Evolutionary conservation across 768 basidiomycete genomes (phyloP).

Genomic region (Pholiota conissans): DNA sequence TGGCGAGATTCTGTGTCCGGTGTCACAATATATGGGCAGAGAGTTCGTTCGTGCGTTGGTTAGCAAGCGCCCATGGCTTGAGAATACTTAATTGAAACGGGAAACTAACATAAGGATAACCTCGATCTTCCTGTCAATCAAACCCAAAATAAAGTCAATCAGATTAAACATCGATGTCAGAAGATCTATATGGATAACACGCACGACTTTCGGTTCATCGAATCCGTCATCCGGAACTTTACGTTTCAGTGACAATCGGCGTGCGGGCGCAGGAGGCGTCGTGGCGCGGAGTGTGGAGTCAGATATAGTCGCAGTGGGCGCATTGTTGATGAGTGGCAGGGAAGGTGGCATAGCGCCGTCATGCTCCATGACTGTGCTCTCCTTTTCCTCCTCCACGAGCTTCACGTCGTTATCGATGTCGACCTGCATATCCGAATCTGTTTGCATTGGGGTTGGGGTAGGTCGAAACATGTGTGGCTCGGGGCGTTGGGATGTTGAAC

Average conservation of each 20-base stretch:
- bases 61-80: neutral
- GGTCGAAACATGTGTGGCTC: neutral
- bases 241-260: slow-evolving; percentile 29
- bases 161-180: slow-evolving; percentile 6
- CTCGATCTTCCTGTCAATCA: slow-evolving; percentile 29
- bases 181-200: slow-evolving; percentile 10
- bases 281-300: neutral
- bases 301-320: neutral
- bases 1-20: slow-evolving; percentile 43
- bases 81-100: neutral
- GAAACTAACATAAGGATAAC: slow-evolving; percentile 44
- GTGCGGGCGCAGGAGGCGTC: slow-evolving; percentile 8
- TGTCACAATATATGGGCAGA: neutral
- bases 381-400: neutral
- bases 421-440: slow-evolving; percentile 1
- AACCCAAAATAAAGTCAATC: neutral
- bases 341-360: neutral
- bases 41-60: neutral
- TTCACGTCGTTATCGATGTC: neutral
- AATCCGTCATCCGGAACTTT: slow-evolving; percentile 36
- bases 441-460: neutral
- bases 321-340: neutral
- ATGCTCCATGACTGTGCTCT: neutral
- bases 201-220: slow-evolving; percentile 28
- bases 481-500: slow-evolving; percentile 23